Evolutionary conservation across 2,329 filamentous ascomycete genomes (phyloP), one percentile per base, ranked within the genome.

Genomic region (Calonectria pseudoturangicola): DNA sequence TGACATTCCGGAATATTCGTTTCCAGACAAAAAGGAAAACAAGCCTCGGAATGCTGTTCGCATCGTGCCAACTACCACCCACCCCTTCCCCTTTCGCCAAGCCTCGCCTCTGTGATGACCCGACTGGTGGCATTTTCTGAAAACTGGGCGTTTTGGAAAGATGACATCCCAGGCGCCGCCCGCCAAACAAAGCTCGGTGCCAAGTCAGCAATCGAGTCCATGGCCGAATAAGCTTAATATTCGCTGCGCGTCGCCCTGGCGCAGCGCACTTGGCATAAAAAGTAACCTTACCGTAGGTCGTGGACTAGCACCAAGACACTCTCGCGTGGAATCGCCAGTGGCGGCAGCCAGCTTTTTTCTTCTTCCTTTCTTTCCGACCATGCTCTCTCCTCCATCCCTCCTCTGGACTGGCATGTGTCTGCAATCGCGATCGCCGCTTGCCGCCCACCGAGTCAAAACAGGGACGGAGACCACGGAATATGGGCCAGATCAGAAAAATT

Each of bases 211-310:
- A 2, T 18, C n/a, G 21, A 60, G 15, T 21, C 54, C 12, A 60
- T 41, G 54, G 54, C 21, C 54, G 54, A 60, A 41, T 60, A 60
- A 58, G 54, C 54, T 58, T 58, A 58, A 58, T 58, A 58, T 36
- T 21, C n/a, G 33, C 21, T 58, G 28, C 16, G 50, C 18, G 30
- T n/a, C n/a, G 54, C 54, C 54, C 54, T 60, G 54, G n/a, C 33
- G 13, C 54, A 58, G 33, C n/a, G 33, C 54, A 60, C 21, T 41
- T 60, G 54, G 54, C 54, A 25, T 60, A 25, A 16, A 25, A 60
- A 60, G 39, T 60, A 60, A 60, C 54, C 36, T 60, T 60, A 60
- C 33, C 36, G 30, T 58, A 21, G 25, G 54, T 10, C 10, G 54
- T 58, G n/a, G 30, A n/a, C 33, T 41, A 41, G 16, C n/a, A 25